phyloP scores from a whole-genome alignment of 192 early-diverging fungal genomes.

The Backusella sp. region DNA sequence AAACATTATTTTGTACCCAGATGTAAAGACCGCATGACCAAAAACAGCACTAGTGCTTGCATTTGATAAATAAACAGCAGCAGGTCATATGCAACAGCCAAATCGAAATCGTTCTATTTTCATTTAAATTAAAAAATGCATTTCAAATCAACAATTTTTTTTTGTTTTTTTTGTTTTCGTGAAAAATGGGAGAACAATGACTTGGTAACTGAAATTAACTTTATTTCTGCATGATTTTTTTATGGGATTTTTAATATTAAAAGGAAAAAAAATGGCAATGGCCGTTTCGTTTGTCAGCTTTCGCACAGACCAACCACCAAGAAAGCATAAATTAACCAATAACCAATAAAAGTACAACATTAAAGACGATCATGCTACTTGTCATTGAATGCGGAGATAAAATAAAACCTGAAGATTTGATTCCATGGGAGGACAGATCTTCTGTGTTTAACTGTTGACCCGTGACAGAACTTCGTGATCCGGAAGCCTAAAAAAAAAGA shows the following conservation, averaged over 20 bases:
- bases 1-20: background rate
- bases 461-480: slow-evolving; percentile 7
- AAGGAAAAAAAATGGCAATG: background rate
- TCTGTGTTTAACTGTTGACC: slow-evolving; percentile 2
- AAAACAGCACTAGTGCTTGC: background rate
- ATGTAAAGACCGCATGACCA: background rate
- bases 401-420: background rate
- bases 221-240: background rate
- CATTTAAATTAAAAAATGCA: background rate
- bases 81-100: background rate
- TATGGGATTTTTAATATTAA: background rate
- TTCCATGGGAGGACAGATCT: slow-evolving; percentile 7
- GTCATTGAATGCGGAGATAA: background rate
- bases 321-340: background rate
- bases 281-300: background rate
- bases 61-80: background rate
- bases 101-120: background rate
- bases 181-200: background rate
- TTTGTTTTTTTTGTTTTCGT: background rate
- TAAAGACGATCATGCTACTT: background rate
- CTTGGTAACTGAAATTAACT: background rate
- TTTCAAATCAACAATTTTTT: background rate
- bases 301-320: background rate
- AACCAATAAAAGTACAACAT: slow-evolving; percentile 5
- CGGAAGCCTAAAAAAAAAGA: slow-evolving; percentile 3